A percentile compares a stretch with the other conserved stretches of the same genome.
Conservation (phyloP, 129 eudicot genomes). For the Apium graveolens region DNA sequence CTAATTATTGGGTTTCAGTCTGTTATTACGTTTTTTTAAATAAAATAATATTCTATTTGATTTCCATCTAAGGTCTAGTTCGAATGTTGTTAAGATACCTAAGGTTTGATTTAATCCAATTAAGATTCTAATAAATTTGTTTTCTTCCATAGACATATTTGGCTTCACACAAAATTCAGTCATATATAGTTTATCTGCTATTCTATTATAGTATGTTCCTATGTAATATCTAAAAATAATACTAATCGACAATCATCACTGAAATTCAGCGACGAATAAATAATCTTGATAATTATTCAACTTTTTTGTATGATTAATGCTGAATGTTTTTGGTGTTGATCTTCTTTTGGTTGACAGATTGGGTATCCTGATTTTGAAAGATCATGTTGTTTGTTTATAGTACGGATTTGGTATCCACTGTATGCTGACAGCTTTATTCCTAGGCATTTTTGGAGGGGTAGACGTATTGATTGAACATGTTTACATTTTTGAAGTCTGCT, state of each 20-base stretch:
- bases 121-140: too few species aligned
- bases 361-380: slow-evolving; percentile 82
- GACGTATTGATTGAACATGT: slow-evolving; percentile 25
- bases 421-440: slow-evolving; percentile 87
- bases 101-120: too few species aligned
- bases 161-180: too few species aligned
- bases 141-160: too few species aligned
- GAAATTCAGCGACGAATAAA: neutral
- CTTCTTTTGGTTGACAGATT: slow-evolving; percentile 42
- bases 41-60: too few species aligned
- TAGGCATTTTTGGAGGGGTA: slow-evolving; percentile 70
- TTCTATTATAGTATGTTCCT: too few species aligned
- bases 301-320: neutral
- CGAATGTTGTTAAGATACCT: too few species aligned
- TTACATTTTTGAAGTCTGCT: neutral
- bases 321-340: neutral
- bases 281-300: neutral
- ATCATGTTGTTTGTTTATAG: slow-evolving; percentile 84
- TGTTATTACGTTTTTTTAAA: too few species aligned
- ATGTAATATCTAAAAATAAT: neutral
- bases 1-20: too few species aligned
- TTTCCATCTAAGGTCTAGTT: too few species aligned
- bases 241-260: neutral
- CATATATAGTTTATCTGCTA: too few species aligned
- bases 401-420: slow-evolving; percentile 85